These are phyloP conservation scores for Fusarium dimerum DNA, from an alignment of 2,329 filamentous ascomycete genomes.

Conservation along the genomic window DNA sequence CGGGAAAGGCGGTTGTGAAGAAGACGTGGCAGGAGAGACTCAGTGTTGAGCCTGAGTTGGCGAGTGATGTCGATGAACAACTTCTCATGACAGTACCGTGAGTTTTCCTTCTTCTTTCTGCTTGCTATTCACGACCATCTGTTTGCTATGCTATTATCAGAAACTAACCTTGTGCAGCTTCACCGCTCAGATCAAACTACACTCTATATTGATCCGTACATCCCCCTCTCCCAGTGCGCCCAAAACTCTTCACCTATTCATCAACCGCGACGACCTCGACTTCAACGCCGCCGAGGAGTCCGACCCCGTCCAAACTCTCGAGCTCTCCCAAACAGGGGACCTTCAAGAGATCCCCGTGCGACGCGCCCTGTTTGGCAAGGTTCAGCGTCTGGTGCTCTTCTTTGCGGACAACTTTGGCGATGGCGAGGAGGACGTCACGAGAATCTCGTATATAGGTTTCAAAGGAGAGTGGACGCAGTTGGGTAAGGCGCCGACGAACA, in stretches of 20 bases:
- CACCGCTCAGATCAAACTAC: constrained; percentile 89
- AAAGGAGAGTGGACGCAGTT: constrained; percentile 91
- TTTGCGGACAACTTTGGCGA: constrained; percentile 87
- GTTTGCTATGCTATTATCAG: constrained; percentile 1
- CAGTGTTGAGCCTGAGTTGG: constrained; percentile 69
- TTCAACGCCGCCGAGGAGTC: constrained; percentile 74
- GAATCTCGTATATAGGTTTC: constrained; percentile 84
- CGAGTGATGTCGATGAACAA: constrained; percentile 89
- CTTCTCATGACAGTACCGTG: constrained; percentile 90
- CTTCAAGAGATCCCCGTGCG: constrained; percentile 87
- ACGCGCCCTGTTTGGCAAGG: constrained; percentile 84
- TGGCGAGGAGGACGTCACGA: constrained; percentile 77
- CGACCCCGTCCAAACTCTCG: constrained; percentile 71
- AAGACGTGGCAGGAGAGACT: constrained; percentile 91
- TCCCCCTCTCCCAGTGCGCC: constrained; percentile 72
- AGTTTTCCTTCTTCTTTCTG: constrained; percentile 34
- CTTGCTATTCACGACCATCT: background rate
- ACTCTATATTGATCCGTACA: constrained; percentile 83
- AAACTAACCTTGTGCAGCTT: constrained; percentile 58
- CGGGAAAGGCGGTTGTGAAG: constrained; percentile 74
- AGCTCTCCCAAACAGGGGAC: constrained; percentile 75
- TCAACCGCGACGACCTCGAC: constrained; percentile 86
- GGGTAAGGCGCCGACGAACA: constrained; percentile 70
- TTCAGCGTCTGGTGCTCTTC: constrained; percentile 81
- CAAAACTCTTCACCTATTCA: constrained; percentile 80